Evolutionary conservation across 768 basidiomycete species (phyloP), one percentile per base, ranked within the genome.

Genomic region (Xerocomellus amylosporus): DNA sequence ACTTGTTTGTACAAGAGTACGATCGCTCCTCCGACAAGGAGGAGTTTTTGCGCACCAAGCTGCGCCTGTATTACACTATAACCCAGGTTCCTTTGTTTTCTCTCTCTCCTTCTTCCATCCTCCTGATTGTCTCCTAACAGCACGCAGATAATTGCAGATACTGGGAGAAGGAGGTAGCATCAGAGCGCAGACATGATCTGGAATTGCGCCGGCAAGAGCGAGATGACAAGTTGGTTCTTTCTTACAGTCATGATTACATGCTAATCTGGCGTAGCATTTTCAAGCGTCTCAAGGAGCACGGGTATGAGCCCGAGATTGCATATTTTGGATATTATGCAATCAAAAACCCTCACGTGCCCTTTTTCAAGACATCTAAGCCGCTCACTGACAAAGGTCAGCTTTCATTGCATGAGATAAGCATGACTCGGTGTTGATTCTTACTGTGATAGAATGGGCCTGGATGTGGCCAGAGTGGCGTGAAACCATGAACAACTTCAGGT

Each of bases 301-400:
- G 60, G 48, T 63, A 53, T 31, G 15, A 8, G 0, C 31, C 42
- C 1, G 60, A 58, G 19, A 42, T 63, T 6, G 14, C 5, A 10
- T 54, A 43, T 33, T 50, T 40, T 34, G 54, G 49, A 8, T 9
- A 1, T 3, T 3, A 15, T 15, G 3, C 14, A 2, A 30, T 63
- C 9, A 28, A 30, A 14, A 17, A 36, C 4, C 41, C 30, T 20
- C 34, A 33, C 38, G 50, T 20, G 14, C 1, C 46, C 17, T 26
- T 49, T 37, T 63, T 63, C 49, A 53, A 19, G 44, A 43, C 37
- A 15, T 47, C 45, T 37, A 48, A 53, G 15, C 44, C 54, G 8
- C 53, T 63, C 13, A 56, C 51, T 0, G 39, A 58, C 43, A 52
- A 33, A 38, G 59, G 60, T 57, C 8, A 20, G 42, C 19, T 48